A percentile compares a stretch with the other conserved stretches of the same genome.
Evolutionary conservation across 192 early-diverging fungal genomes (phyloP).

Genomic region (Backusella macrospora): DNA sequence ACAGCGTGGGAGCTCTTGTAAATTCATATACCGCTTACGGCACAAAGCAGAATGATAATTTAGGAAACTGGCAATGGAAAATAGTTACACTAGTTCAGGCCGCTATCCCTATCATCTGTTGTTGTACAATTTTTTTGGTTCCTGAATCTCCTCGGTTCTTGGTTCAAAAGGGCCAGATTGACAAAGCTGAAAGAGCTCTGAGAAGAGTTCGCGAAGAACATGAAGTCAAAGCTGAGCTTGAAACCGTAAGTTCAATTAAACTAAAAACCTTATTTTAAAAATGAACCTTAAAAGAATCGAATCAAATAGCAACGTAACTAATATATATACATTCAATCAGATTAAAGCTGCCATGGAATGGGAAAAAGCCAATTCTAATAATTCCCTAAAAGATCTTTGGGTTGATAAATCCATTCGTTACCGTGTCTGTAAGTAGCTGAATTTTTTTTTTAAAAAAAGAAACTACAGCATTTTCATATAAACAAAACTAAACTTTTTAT

Average conservation of each 20-base stretch:
- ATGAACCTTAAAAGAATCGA: neutral
- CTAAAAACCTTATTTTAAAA: neutral
- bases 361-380: slow-evolving; percentile 18
- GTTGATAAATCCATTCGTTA: slow-evolving; percentile 17
- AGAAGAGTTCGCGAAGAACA: slow-evolving; percentile 20
- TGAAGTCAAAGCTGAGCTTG: slow-evolving; percentile 27
- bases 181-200: slow-evolving; percentile 24
- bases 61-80: slow-evolving; percentile 32
- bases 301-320: neutral
- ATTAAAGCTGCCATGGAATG: slow-evolving; percentile 33
- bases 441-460: neutral
- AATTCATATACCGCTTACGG: slow-evolving; percentile 27
- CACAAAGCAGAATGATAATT: neutral
- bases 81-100: slow-evolving; percentile 21
- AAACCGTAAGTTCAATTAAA: slow-evolving; percentile 18
- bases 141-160: slow-evolving; percentile 32
- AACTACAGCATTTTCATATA: neutral
- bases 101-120: slow-evolving; percentile 14
- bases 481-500: neutral
- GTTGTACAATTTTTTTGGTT: slow-evolving; percentile 21
- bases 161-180: slow-evolving; percentile 18
- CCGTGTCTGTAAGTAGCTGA: slow-evolving; percentile 24
- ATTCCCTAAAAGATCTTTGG: slow-evolving; percentile 23
- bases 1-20: slow-evolving; percentile 29
- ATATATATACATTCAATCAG: neutral